These are phyloP conservation scores for Apiotrichum mycotoxinovorans DNA, from an alignment of 1,284 basidiomycete genomes.

Conservation along the genomic window DNA sequence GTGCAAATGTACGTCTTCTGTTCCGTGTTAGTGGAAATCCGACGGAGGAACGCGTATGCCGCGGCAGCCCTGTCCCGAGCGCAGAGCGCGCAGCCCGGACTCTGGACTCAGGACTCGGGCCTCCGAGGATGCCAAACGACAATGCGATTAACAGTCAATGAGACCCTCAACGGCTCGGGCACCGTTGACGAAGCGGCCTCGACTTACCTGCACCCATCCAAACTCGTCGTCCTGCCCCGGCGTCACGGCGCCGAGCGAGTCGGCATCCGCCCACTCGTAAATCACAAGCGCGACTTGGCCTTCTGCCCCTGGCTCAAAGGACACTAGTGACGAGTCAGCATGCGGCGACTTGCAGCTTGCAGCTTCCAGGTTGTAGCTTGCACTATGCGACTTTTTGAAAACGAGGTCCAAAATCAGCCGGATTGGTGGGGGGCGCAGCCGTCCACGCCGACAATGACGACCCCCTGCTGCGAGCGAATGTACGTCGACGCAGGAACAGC, in stretches of 20 bases:
- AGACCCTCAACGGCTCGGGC: too few relatives aligned
- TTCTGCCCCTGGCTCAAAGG: slow-evolving; percentile 69
- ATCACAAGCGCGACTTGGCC: slow-evolving; percentile 93
- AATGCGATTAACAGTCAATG: too few relatives aligned
- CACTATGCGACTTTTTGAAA: too few relatives aligned
- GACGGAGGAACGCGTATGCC: too few relatives aligned
- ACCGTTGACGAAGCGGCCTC: not conserved
- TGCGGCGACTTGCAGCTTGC: too few relatives aligned
- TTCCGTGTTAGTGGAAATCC: too few relatives aligned
- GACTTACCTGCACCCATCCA: slow-evolving; percentile 19
- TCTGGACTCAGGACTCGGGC: too few relatives aligned
- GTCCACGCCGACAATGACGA: not conserved
- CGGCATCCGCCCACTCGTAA: slow-evolving; percentile 88
- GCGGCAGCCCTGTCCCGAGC: too few relatives aligned
- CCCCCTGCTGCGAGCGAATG: not conserved
- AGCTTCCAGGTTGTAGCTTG: too few relatives aligned
- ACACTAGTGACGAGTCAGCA: slow-evolving; percentile 59
- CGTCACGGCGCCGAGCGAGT: slow-evolving; percentile 66
- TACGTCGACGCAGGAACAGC: too few relatives aligned
- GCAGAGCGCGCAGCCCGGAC: too few relatives aligned
- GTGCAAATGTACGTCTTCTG: slow-evolving; percentile 87
- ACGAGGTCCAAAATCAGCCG: not conserved
- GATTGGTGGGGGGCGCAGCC: too few relatives aligned
- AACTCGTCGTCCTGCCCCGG: slow-evolving; percentile 30
- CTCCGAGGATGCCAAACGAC: slow-evolving; percentile 2